Evolutionary conservation across 2,329 filamentous ascomycete genomes (phyloP).

Genomic region (Emericellopsis cladophorae): DNA sequence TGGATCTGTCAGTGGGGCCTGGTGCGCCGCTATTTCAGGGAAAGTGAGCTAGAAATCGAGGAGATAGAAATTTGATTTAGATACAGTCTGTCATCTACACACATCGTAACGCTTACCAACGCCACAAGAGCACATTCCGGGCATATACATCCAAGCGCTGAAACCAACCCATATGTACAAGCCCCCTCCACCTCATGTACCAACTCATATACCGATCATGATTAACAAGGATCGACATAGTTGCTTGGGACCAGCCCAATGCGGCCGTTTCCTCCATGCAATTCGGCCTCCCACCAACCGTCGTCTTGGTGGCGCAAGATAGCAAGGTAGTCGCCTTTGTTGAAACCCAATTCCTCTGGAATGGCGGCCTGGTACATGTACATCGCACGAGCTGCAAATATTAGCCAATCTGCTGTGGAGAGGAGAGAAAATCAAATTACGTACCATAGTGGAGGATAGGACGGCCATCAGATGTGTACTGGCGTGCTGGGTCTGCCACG

Average conservation of each 20-base stretch:
- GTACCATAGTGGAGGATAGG: constrained; percentile 90
- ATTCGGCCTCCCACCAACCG: constrained; percentile 98
- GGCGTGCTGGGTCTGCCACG: constrained; percentile 66
- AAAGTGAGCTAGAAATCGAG: too few relatives aligned
- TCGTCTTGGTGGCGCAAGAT: constrained; percentile 89
- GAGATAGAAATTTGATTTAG: too few relatives aligned
- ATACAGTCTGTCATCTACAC: too few relatives aligned
- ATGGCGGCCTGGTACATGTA: constrained; percentile 94
- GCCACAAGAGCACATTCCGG: too few relatives aligned
- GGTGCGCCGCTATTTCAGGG: too few relatives aligned
- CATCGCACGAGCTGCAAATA: constrained; percentile 64
- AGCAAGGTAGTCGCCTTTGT: constrained; percentile 83
- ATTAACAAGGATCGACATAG: constrained; percentile 44
- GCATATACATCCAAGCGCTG: neutral
- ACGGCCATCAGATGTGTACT: constrained; percentile 75
- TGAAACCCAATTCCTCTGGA: constrained; percentile 84
- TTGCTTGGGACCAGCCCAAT: constrained; percentile 56
- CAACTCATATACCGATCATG: neutral
- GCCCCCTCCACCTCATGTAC: too few relatives aligned
- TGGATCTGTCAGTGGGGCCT: too few relatives aligned
- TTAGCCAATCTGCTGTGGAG: neutral
- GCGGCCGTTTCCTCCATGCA: constrained; percentile 54
- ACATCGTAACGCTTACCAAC: too few relatives aligned
- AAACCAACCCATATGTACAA: neutral
- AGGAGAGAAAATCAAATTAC: constrained; percentile 20